Evolutionary conservation across 2,329 filamentous ascomycete species (phyloP).

Genomic region (Fusarium piperis): DNA sequence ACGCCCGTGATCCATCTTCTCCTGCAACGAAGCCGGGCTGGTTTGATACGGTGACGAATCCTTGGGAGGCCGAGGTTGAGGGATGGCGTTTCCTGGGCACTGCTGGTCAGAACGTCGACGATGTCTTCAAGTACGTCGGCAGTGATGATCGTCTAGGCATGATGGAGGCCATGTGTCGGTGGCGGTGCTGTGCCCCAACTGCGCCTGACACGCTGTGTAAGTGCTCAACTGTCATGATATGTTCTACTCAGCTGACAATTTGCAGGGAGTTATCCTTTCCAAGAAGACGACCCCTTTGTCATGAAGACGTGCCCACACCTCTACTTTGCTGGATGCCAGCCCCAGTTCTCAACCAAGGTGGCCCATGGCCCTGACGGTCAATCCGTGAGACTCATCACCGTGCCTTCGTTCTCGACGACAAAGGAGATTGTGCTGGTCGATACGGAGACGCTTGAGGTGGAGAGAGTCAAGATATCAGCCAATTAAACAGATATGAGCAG

Average conservation of each 20-base stretch:
- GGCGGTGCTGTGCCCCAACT: slow-evolving; percentile 91
- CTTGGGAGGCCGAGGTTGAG: slow-evolving; percentile 89
- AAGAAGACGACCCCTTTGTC: slow-evolving; percentile 91
- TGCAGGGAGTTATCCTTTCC: slow-evolving; percentile 92
- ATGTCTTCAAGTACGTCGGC: slow-evolving; percentile 90
- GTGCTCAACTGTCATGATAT: slow-evolving; percentile 45
- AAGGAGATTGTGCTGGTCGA: slow-evolving; percentile 86
- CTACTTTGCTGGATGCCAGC: slow-evolving; percentile 89
- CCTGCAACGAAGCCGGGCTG: slow-evolving; percentile 66
- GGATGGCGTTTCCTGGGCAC: slow-evolving; percentile 90
- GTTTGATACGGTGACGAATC: slow-evolving; percentile 92
- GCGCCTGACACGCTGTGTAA: slow-evolving; percentile 94
- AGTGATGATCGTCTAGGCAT: slow-evolving; percentile 81
- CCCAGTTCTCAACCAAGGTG: slow-evolving; percentile 76
- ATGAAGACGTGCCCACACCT: slow-evolving; percentile 87
- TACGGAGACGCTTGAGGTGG: slow-evolving; percentile 82
- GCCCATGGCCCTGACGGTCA: slow-evolving; percentile 76
- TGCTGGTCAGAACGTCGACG: slow-evolving; percentile 91
- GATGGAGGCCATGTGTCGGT: slow-evolving; percentile 94
- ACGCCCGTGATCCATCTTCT: slow-evolving; percentile 60
- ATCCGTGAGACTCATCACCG: slow-evolving; percentile 78
- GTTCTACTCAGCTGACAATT: slow-evolving; percentile 20
- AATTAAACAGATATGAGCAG: slow-evolving; percentile 14
- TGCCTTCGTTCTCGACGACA: slow-evolving; percentile 83
- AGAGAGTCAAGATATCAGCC: slow-evolving; percentile 69